These are phyloP conservation scores for Euphorbia celastroides DNA, from an alignment of 441 rosid species.

Conservation along the genomic window DNA sequence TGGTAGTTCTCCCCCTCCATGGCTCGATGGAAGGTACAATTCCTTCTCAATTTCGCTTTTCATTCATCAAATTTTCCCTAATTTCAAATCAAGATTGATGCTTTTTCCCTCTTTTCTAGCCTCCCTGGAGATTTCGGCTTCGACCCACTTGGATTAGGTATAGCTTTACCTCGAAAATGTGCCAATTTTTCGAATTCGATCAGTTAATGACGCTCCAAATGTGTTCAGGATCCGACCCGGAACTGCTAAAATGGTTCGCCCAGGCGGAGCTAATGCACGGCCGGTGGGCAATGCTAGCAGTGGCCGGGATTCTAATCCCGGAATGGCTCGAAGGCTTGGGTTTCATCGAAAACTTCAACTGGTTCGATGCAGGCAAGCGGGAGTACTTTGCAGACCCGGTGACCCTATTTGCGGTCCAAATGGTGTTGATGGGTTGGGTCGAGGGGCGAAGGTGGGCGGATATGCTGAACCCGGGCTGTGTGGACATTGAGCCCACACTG, in stretches of 20 bases:
- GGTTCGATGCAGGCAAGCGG: constrained; percentile 75
- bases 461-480: constrained; percentile 71
- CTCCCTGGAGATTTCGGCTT: constrained; percentile 95
- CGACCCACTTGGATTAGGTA: constrained; percentile 94
- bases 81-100: not conserved
- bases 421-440: constrained; percentile 85
- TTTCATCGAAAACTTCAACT: constrained; percentile 61
- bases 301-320: constrained; percentile 69
- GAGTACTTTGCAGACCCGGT: constrained; percentile 80
- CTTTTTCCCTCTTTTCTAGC: constrained; percentile 26
- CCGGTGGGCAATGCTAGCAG: constrained; percentile 96
- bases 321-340: constrained; percentile 72
- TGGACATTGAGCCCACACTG: constrained; percentile 55
- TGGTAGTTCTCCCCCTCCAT: constrained; percentile 72
- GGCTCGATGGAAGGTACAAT: constrained; percentile 88
- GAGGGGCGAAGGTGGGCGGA: constrained; percentile 97
- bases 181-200: no score
- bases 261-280: constrained; percentile 86
- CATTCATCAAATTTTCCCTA: not conserved
- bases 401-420: constrained; percentile 60
- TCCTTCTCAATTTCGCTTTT: not conserved
- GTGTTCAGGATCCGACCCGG: constrained; percentile 74
- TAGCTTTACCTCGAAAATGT: no score
- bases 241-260: constrained; percentile 76
- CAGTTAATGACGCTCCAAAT: no score